Evolutionary conservation across 2,329 filamentous ascomycete genomes (phyloP).

Genomic region (Aureobasidium subglaciale): DNA sequence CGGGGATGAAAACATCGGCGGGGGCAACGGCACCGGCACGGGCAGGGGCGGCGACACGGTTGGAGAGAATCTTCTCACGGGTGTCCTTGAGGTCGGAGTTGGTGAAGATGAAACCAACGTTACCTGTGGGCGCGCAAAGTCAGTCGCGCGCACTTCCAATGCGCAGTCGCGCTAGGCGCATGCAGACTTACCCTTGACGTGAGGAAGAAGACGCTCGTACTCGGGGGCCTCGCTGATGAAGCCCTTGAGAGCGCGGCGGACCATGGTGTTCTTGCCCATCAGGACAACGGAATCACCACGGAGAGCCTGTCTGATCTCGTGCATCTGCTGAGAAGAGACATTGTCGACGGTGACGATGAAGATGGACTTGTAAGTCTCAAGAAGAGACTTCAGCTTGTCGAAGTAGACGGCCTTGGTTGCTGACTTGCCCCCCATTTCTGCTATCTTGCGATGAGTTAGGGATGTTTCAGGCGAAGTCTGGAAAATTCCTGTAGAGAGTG

Average conservation of each 20-base stretch:
- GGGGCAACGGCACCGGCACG: conserved; percentile 97
- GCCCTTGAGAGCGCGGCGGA: conserved; percentile 94
- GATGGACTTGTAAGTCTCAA: conserved; percentile 94
- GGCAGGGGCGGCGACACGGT: conserved; percentile 95
- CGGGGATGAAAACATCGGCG: conserved; percentile 86
- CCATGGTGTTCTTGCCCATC: conserved; percentile 99
- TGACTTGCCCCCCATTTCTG: conserved; percentile 56
- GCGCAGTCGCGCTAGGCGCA: conserved; percentile 60
- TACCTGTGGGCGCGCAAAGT: conserved; percentile 46
- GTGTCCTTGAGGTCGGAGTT: conserved; percentile 87
- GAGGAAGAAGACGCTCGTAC: conserved; percentile 95
- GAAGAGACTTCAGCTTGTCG: conserved; percentile 96
- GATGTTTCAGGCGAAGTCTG: conserved; percentile 20
- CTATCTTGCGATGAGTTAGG: conserved; percentile 19
- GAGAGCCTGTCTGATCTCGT: conserved; percentile 94
- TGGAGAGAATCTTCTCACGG: conserved; percentile 89
- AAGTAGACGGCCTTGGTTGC: conserved; percentile 95
- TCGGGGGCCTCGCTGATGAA: conserved; percentile 87
- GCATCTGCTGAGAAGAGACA: conserved; percentile 99
- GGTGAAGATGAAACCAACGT: conserved; percentile 99
- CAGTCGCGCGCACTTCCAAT: conserved; percentile 58
- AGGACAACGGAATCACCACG: conserved; percentile 89
- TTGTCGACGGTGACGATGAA: conserved; percentile 90
- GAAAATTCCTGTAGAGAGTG: conserved; percentile 11
- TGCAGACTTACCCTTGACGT: conserved; percentile 62